Conservation (phyloP, 1,284 basidiomycete species). For the Anthracocystis walkeri region DNA sequence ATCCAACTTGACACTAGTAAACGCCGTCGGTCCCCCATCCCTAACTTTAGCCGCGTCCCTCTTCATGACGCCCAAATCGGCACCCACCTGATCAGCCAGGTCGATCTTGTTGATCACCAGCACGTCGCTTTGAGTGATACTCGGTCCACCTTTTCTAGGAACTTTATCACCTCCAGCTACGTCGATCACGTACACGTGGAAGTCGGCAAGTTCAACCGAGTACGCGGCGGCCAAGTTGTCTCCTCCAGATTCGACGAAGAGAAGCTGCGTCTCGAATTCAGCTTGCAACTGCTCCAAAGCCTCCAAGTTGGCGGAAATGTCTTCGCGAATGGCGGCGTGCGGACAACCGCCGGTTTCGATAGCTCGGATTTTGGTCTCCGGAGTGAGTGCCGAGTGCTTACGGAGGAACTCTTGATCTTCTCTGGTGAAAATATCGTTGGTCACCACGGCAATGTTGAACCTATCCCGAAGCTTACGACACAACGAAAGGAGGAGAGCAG, state of each 20-base stretch:
- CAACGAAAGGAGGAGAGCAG: constrained; percentile 90
- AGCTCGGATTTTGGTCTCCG: constrained; percentile 84
- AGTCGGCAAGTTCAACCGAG: constrained; percentile 93
- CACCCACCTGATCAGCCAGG: constrained; percentile 89
- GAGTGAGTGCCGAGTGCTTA: constrained; percentile 85
- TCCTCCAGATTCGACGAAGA: constrained; percentile 94
- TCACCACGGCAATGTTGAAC: constrained; percentile 84
- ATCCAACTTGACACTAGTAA: constrained; percentile 84
- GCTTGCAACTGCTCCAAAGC: constrained; percentile 94
- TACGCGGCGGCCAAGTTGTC: constrained; percentile 97
- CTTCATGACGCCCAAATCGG: constrained; percentile 93
- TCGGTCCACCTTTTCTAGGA: constrained; percentile 95
- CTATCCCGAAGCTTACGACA: constrained; percentile 84
- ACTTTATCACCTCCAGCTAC: constrained; percentile 94
- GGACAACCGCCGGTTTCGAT: constrained; percentile 81
- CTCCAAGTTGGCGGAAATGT: constrained; percentile 95
- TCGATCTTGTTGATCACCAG: constrained; percentile 82
- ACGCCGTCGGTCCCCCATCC: constrained; percentile 91
- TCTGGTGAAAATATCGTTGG: constrained; percentile 73
- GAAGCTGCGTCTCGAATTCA: constrained; percentile 73
- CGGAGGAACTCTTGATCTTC: constrained; percentile 99
- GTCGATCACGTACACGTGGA: constrained; percentile 77
- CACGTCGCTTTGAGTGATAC: constrained; percentile 84
- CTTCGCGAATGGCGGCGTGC: constrained; percentile 77
- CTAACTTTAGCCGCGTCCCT: constrained; percentile 92